Percentiles rank a stretch among this genome's conserved stretches.
Conservation (phyloP, 2,329 filamentous ascomycete species). For the Aspergillus costaricaensis region DNA sequence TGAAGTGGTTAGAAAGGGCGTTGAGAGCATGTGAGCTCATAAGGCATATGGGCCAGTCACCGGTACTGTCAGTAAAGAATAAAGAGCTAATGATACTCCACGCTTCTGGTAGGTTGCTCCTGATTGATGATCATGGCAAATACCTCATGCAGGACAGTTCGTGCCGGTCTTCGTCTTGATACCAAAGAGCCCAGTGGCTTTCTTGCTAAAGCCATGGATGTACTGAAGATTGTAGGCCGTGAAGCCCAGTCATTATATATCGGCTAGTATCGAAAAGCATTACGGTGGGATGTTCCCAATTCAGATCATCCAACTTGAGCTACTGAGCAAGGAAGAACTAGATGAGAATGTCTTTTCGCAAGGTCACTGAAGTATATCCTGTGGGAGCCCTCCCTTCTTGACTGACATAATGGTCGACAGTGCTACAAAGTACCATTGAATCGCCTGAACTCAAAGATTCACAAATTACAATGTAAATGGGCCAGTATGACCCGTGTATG, state of each 20-base stretch:
- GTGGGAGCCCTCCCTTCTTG: background rate
- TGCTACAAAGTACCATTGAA: constrained; percentile 64
- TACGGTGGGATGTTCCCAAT: constrained; percentile 67
- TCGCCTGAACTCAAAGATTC: constrained; percentile 61
- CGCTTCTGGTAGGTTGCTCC: constrained; percentile 52
- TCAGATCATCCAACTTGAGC: constrained; percentile 67
- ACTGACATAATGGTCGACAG: constrained; percentile 31
- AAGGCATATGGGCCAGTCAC: constrained; percentile 54
- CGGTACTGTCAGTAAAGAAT: constrained; percentile 63
- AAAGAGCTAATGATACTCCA: constrained; percentile 69
- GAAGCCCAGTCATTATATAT: background rate
- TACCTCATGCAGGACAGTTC: constrained; percentile 27
- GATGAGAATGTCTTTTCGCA: constrained; percentile 45
- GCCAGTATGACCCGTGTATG: too few relatives aligned
- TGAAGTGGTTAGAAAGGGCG: constrained; percentile 74
- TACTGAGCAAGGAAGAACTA: constrained; percentile 51
- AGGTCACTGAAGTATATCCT: constrained; percentile 30
- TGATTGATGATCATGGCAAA: constrained; percentile 7
- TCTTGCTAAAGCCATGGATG: constrained; percentile 59
- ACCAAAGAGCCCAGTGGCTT: constrained; percentile 50
- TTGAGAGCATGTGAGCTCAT: constrained; percentile 56
- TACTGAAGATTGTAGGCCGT: constrained; percentile 53
- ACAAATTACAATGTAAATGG: constrained; percentile 60
- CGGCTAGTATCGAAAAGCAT: constrained; percentile 41
- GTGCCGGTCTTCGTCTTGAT: constrained; percentile 35